Percentiles rank a stretch among this genome's conserved stretches.
Evolutionary conservation across 225 moss, liverwort and hornwort species (phyloP).

Genomic region (Polytrichum commune): DNA sequence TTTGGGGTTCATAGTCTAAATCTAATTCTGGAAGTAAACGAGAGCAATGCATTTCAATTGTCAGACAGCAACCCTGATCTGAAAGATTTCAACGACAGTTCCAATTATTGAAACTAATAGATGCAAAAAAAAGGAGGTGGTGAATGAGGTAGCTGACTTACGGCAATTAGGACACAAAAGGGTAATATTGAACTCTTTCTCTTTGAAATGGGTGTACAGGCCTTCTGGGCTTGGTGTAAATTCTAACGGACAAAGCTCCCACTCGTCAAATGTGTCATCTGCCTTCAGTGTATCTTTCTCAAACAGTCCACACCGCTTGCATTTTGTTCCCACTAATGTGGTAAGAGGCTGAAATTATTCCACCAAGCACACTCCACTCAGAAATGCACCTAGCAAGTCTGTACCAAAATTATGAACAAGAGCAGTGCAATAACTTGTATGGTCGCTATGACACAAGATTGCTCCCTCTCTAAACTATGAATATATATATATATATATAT

Average conservation of each 20-base stretch:
- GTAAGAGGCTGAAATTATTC: constrained; percentile 74
- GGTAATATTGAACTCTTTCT: constrained; percentile 68
- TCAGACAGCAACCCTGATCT: too few relatives aligned
- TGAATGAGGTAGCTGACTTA: constrained; percentile 24
- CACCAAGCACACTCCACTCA: background rate
- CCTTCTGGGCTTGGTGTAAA: constrained; percentile 62
- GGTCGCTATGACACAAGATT: background rate
- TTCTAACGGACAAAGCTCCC: constrained; percentile 83
- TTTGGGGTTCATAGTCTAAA: too few relatives aligned
- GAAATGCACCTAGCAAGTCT: background rate
- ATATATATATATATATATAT: too few relatives aligned
- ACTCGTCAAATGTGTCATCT: constrained; percentile 74
- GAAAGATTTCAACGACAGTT: too few relatives aligned
- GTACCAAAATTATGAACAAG: background rate
- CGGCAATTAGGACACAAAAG: constrained; percentile 67
- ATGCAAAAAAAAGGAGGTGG: background rate
- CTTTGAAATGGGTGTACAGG: constrained; percentile 29
- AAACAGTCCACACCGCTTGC: constrained; percentile 92
- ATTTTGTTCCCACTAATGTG: constrained; percentile 67
- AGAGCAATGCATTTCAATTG: too few relatives aligned
- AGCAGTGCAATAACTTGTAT: background rate
- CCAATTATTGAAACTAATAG: too few relatives aligned
- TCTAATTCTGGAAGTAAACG: too few relatives aligned
- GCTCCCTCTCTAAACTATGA: too few relatives aligned
- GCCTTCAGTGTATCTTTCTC: constrained; percentile 70